Conservation (phyloP, 805 yeast genomes). For the Metschnikowia arizonensis region DNA sequence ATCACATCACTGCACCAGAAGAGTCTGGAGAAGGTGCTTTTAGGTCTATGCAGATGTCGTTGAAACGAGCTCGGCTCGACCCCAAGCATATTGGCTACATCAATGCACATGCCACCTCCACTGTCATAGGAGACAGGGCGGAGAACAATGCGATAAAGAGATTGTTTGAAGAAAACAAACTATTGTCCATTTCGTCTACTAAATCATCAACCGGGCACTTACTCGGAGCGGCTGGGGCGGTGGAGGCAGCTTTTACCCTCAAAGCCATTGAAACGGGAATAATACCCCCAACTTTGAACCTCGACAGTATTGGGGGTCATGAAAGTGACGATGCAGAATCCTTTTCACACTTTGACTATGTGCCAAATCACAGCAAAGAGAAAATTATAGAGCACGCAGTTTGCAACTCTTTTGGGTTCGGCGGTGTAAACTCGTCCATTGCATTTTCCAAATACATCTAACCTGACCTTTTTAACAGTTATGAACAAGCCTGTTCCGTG, state of each 20-base stretch:
- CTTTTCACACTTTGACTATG: slow-evolving; percentile 54
- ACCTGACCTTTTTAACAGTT: slow-evolving; percentile 9
- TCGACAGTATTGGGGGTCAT: slow-evolving; percentile 49
- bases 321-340: slow-evolving; percentile 39
- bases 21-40: slow-evolving; percentile 80
- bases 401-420: slow-evolving; percentile 94
- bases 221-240: slow-evolving; percentile 94
- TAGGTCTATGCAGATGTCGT: slow-evolving; percentile 76
- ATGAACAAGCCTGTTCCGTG: slow-evolving; percentile 43
- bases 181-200: slow-evolving; percentile 65
- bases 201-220: slow-evolving; percentile 94
- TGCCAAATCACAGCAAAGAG: slow-evolving; percentile 42
- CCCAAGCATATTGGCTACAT: slow-evolving; percentile 62
- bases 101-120: slow-evolving; percentile 97
- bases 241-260: slow-evolving; percentile 80
- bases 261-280: slow-evolving; percentile 53
- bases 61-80: slow-evolving; percentile 46
- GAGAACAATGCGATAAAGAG: slow-evolving; percentile 72
- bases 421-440: slow-evolving; percentile 87
- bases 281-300: slow-evolving; percentile 80
- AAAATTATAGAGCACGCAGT: slow-evolving; percentile 54
- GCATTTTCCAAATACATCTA: slow-evolving; percentile 33
- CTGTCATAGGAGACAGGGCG: slow-evolving; percentile 82
- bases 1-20: slow-evolving; percentile 89
- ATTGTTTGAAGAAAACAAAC: slow-evolving; percentile 40